phyloP scores from a whole-genome alignment of 75 land plant species.

The Selaginella moellendorffii region DNA sequence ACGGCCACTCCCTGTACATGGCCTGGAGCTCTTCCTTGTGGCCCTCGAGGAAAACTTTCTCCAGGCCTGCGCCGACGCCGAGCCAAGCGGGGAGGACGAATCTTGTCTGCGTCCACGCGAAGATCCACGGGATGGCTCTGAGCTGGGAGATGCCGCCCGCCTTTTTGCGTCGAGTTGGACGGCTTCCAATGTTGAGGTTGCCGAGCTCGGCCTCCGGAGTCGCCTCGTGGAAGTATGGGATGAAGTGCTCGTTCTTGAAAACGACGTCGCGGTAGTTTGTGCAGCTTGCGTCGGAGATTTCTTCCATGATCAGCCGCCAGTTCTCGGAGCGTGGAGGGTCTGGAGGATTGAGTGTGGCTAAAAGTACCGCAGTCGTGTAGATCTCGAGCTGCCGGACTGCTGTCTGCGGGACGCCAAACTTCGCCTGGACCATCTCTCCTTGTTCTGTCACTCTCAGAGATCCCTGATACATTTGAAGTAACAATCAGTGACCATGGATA shows the following conservation, averaged over 20 bases:
- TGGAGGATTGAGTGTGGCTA: background rate
- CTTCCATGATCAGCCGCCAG: background rate
- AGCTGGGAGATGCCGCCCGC: background rate
- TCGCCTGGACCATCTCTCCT: slow-evolving; percentile 9
- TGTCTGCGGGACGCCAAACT: background rate
- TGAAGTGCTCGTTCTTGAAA: slow-evolving; percentile 2
- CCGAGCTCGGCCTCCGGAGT: slow-evolving; percentile 11
- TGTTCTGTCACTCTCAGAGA: slow-evolving; percentile 3
- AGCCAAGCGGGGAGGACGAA: slow-evolving; percentile 3
- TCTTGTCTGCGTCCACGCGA: slow-evolving; percentile 12
- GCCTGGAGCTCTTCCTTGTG: background rate
- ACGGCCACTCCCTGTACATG: slow-evolving; percentile 7
- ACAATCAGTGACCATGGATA: background rate
- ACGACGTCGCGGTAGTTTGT: slow-evolving; percentile 4
- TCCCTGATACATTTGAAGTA: background rate
- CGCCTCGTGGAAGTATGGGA: slow-evolving; percentile 7
- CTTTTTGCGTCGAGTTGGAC: slow-evolving; percentile 2
- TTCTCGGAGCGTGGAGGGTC: slow-evolving; percentile 5
- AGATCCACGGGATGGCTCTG: slow-evolving; percentile 4
- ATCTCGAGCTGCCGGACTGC: slow-evolving; percentile 6
- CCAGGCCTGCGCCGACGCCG: background rate
- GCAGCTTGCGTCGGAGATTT: background rate
- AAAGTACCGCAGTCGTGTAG: slow-evolving; percentile 2
- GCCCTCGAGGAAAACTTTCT: background rate
- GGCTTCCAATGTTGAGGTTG: slow-evolving; percentile 11